A percentile compares a stretch with the other conserved stretches of the same genome.
phyloP scores from a whole-genome alignment of 148 eudicot genomes.

The Polygonum maritimum region DNA sequence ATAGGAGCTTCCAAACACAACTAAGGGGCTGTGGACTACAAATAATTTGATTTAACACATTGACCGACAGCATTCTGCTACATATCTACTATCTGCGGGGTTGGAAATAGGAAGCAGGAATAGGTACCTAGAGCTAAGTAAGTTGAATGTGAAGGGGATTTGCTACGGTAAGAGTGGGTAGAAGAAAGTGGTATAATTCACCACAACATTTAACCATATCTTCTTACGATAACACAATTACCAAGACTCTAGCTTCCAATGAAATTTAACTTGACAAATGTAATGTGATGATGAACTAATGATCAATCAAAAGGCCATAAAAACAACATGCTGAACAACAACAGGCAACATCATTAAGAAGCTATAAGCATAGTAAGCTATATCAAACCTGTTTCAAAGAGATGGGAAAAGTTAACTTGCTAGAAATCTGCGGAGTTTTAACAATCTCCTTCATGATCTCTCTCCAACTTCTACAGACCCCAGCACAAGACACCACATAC shows the following conservation, averaged over 20 bases:
- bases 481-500: constrained; percentile 78
- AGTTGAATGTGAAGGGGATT: no score
- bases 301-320: background rate
- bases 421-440: constrained; percentile 46
- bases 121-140: no score
- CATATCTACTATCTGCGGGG: no score
- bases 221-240: background rate
- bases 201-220: background rate
- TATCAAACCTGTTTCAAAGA: constrained; percentile 79
- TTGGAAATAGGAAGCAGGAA: no score
- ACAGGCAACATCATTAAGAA: background rate
- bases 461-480: constrained; percentile 91
- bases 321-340: background rate
- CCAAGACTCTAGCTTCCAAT: background rate
- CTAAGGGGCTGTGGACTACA: background rate
- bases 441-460: constrained; percentile 74
- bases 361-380: background rate
- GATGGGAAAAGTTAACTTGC: constrained; percentile 78
- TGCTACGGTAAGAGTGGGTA: no score
- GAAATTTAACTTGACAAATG: background rate
- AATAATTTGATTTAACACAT: background rate
- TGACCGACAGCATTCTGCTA: background rate
- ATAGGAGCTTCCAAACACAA: background rate
- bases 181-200: background rate
- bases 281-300: background rate